phyloP scores from a whole-genome alignment of 2,329 filamentous ascomycete species.

The Truncatella angustata region DNA sequence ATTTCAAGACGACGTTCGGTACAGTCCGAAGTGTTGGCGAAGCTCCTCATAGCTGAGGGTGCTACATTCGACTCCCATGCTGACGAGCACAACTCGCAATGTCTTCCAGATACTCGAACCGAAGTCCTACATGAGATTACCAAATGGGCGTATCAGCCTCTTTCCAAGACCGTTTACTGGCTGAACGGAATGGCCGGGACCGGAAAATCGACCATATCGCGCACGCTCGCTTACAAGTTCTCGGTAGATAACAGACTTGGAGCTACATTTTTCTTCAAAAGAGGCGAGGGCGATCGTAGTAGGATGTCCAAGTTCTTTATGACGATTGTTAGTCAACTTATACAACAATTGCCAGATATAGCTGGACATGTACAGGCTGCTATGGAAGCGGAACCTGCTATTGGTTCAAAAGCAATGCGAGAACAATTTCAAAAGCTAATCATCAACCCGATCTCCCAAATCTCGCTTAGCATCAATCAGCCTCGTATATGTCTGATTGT shows the following conservation, averaged over 20 bases:
- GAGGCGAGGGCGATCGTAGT: conserved; percentile 35
- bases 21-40: not conserved
- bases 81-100: conserved; percentile 31
- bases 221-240: conserved; percentile 24
- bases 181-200: conserved; percentile 37
- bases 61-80: conserved; percentile 17
- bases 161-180: conserved; percentile 17
- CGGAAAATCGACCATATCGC: conserved; percentile 38
- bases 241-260: conserved; percentile 11
- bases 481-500: conserved; percentile 14
- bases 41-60: not conserved
- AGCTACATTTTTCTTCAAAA: conserved; percentile 43
- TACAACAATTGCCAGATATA: conserved; percentile 23
- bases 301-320: conserved; percentile 34
- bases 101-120: conserved; percentile 27
- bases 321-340: conserved; percentile 35
- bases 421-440: conserved; percentile 42
- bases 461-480: not conserved
- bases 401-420: conserved; percentile 24
- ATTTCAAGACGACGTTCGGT: not conserved
- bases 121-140: conserved; percentile 30
- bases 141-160: not conserved
- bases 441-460: conserved; percentile 27
- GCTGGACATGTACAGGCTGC: conserved; percentile 22
- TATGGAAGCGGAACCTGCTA: conserved; percentile 27